Base-by-base conservation (phyloP, 495 filamentous ascomycete species). In the Cercophora samala region DNA sequence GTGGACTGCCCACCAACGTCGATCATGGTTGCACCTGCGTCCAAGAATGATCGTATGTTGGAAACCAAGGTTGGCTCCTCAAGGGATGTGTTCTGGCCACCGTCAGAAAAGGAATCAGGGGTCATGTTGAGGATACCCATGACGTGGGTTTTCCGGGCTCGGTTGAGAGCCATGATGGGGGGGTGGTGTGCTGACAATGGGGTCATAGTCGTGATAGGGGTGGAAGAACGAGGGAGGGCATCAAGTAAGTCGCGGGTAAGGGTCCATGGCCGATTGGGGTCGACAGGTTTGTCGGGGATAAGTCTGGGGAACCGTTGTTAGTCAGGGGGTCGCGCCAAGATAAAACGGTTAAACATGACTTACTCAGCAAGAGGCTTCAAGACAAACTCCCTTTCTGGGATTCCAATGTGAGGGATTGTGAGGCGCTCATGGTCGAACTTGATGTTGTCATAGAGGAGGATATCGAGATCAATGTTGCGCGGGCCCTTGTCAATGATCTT, bases 61-160 rank as follows among this genome's bases (percentile, higher is more conserved):
- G 75, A 69, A 9, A 74, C 52, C 21, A 83, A 68, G 13, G 72
- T 69, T 58, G 67, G 11, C 0, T 70, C 23, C 56, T 62, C 58
- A 15, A 64, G 60, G 54, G 74, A 71, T 11, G 37, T 46, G 78
- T 93, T 83, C 1, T 78, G 71, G 55, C 93, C 94, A 62, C 93
- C 95, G 70, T 97, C 93, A 15, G 93, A 97, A 82, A 98, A 98
- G 52, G 95, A 98, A 81, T 99, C 95, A 11, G 94, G 95, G 1
- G 94, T 97, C 65, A 97, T 81, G 79, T 99, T 99, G 62, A 97
- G 83, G 70, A 99, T 96, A 32, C 91, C 90, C 95, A 99, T 98
- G 53, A 97, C 78, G 63, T 88, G 86, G 1, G 93, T 97, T 56
- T 80, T 80, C 55, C 91, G 89, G 62, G 77, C 80, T 0, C 87